Evolutionary conservation across 2,329 filamentous ascomycete genomes (phyloP).

Genomic region (Trichophyton simii): DNA sequence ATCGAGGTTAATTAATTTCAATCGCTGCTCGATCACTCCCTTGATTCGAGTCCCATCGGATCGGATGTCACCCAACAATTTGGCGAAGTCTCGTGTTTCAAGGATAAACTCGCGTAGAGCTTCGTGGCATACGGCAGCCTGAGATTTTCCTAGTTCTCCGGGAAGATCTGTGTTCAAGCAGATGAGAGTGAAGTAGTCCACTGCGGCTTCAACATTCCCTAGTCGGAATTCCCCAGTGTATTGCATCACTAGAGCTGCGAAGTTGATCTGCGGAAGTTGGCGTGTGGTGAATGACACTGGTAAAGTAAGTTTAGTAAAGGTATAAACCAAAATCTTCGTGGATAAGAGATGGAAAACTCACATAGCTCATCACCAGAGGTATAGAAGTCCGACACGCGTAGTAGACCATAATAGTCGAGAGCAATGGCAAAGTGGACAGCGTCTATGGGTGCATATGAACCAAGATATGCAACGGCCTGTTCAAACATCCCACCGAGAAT

Average conservation of each 20-base stretch:
- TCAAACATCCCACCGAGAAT: constrained; percentile 87
- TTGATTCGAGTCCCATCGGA: constrained; percentile 73
- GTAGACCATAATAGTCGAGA: constrained; percentile 74
- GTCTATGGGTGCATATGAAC: constrained; percentile 81
- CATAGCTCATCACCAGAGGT: constrained; percentile 57
- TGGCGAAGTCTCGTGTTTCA: constrained; percentile 93
- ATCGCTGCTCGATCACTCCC: constrained; percentile 77
- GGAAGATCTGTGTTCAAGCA: constrained; percentile 79
- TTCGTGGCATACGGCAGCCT: constrained; percentile 76
- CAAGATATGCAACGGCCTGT: constrained; percentile 80
- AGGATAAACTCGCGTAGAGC: constrained; percentile 85
- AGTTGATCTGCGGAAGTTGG: constrained; percentile 68
- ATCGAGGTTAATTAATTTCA: constrained; percentile 64
- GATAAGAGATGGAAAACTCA: constrained; percentile 25
- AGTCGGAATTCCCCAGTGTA: constrained; percentile 95
- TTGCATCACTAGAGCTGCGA: constrained; percentile 82
- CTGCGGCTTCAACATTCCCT: constrained; percentile 74
- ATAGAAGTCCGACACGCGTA: constrained; percentile 73
- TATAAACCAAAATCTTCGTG: not conserved
- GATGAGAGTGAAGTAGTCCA: constrained; percentile 85
- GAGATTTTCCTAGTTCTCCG: constrained; percentile 60
- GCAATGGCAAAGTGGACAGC: constrained; percentile 91
- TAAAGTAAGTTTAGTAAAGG: constrained; percentile 11
- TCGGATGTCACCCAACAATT: constrained; percentile 80
- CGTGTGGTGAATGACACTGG: constrained; percentile 43